A percentile compares a stretch with the other conserved stretches of the same genome.
Conservation (phyloP, 371 early-diverging fungal species). For the Apophysomyces ossiformis region DNA sequence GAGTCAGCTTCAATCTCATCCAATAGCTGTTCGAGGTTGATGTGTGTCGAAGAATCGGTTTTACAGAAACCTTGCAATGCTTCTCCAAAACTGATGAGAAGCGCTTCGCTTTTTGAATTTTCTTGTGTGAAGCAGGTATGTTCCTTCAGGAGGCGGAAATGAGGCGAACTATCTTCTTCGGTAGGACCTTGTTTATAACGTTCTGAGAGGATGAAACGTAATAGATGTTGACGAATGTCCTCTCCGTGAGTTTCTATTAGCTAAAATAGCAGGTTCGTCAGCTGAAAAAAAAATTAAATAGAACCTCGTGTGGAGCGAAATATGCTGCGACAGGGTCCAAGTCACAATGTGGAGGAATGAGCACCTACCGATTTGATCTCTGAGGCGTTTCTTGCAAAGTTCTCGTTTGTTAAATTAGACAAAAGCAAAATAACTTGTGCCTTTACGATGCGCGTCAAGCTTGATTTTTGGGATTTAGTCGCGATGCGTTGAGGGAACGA, state of each 20-base stretch:
- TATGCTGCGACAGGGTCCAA: slow-evolving; percentile 1
- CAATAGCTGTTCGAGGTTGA: slow-evolving; percentile 54
- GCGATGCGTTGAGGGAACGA: slow-evolving; percentile 23
- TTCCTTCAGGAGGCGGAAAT: slow-evolving; percentile 54
- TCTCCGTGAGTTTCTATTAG: slow-evolving; percentile 63
- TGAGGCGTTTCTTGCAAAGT: slow-evolving; percentile 50
- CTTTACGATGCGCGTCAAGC: slow-evolving; percentile 64
- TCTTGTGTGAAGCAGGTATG: slow-evolving; percentile 33
- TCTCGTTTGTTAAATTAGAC: slow-evolving; percentile 58
- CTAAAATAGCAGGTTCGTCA: slow-evolving; percentile 29
- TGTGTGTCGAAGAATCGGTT: slow-evolving; percentile 41
- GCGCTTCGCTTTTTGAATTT: slow-evolving; percentile 35
- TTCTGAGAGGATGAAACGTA: slow-evolving; percentile 56
- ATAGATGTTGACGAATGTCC: slow-evolving; percentile 58
- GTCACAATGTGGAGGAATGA: background rate
- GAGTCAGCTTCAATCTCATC: slow-evolving; percentile 44
- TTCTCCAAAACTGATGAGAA: slow-evolving; percentile 52
- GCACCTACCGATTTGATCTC: slow-evolving; percentile 60
- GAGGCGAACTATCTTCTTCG: slow-evolving; percentile 35
- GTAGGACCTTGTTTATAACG: slow-evolving; percentile 26
- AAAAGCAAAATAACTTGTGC: slow-evolving; percentile 65
- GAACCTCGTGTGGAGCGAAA: slow-evolving; percentile 1
- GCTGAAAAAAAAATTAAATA: slow-evolving; percentile 9
- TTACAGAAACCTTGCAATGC: slow-evolving; percentile 47
- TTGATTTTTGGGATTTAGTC: slow-evolving; percentile 40